phyloP scores from a whole-genome alignment of 495 filamentous ascomycete genomes.

The Penicillium bialowiezense region DNA sequence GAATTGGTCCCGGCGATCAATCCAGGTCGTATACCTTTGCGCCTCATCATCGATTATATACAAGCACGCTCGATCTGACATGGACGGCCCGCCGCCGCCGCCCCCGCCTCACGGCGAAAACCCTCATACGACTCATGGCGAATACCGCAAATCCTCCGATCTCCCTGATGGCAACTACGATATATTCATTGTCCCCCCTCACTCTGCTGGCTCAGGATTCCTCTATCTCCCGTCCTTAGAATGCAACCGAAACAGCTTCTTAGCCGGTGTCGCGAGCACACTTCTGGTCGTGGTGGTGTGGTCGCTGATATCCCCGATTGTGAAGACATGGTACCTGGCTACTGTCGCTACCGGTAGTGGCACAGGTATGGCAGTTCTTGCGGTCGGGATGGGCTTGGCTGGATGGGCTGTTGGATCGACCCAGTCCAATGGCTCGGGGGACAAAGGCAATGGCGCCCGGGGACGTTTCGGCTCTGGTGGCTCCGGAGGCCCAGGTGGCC shows the following conservation, averaged over 20 bases:
- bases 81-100: conserved; percentile 56
- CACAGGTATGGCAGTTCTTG: conserved; percentile 58
- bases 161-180: conserved; percentile 86
- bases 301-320: conserved; percentile 63
- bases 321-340: conserved; percentile 65
- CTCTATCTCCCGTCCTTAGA: conserved; percentile 88
- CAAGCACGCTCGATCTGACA: conserved; percentile 12
- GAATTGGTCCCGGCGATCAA: conserved; percentile 5
- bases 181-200: conserved; percentile 95
- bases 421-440: conserved; percentile 44
- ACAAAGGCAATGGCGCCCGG: conserved; percentile 22
- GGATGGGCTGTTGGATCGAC: conserved; percentile 72
- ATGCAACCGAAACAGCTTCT: conserved; percentile 85
- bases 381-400: conserved; percentile 66
- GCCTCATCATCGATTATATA: not conserved
- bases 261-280: conserved; percentile 75
- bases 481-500: conserved; percentile 10
- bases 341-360: conserved; percentile 59
- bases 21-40: conserved; percentile 3
- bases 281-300: conserved; percentile 64
- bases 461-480: conserved; percentile 12
- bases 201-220: conserved; percentile 86
- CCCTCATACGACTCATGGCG: conserved; percentile 51
- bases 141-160: conserved; percentile 52
- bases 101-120: conserved; percentile 69